A percentile compares a stretch with the other conserved stretches of the same genome.
Evolutionary conservation across 768 basidiomycete genomes (phyloP).

Genomic region (Xanthoconium purpureum): DNA sequence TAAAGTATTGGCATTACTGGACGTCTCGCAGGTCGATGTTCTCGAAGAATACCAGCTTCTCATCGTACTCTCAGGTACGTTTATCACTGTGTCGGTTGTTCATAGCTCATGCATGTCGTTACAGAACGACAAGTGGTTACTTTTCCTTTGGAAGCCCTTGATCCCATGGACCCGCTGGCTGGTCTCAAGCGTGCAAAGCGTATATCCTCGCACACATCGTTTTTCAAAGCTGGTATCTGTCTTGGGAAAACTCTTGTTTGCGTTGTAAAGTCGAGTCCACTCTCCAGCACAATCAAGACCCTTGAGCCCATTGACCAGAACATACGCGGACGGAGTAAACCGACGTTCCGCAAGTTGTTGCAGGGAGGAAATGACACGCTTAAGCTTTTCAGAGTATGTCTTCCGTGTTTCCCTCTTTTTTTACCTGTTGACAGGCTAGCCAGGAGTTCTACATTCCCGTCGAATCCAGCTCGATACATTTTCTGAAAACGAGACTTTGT

Average conservation of each 20-base stretch:
- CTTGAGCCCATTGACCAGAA: constrained; percentile 94
- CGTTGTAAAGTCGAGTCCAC: constrained; percentile 91
- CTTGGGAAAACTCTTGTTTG: constrained; percentile 90
- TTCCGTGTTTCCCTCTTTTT: neutral
- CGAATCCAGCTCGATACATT: constrained; percentile 94
- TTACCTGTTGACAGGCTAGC: neutral
- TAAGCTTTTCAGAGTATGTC: constrained; percentile 77
- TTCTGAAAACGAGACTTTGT: constrained; percentile 95
- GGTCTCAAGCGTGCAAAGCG: constrained; percentile 92
- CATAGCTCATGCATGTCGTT: neutral
- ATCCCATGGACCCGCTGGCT: constrained; percentile 84
- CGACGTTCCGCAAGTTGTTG: constrained; percentile 91
- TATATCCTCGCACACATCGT: constrained; percentile 93
- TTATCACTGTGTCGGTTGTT: neutral
- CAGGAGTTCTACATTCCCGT: constrained; percentile 99
- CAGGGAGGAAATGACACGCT: constrained; percentile 95
- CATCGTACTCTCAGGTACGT: constrained; percentile 94
- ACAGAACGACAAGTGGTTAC: constrained; percentile 94
- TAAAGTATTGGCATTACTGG: constrained; percentile 83
- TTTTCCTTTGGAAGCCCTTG: constrained; percentile 90
- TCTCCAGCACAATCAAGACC: constrained; percentile 96
- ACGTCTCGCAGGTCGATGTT: constrained; percentile 94
- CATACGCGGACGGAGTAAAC: constrained; percentile 72
- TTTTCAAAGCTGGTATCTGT: constrained; percentile 96
- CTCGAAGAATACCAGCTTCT: constrained; percentile 94